Evolutionary conservation across 2,329 filamentous ascomycete species (phyloP).

Genomic region (Cladosporium sp.): DNA sequence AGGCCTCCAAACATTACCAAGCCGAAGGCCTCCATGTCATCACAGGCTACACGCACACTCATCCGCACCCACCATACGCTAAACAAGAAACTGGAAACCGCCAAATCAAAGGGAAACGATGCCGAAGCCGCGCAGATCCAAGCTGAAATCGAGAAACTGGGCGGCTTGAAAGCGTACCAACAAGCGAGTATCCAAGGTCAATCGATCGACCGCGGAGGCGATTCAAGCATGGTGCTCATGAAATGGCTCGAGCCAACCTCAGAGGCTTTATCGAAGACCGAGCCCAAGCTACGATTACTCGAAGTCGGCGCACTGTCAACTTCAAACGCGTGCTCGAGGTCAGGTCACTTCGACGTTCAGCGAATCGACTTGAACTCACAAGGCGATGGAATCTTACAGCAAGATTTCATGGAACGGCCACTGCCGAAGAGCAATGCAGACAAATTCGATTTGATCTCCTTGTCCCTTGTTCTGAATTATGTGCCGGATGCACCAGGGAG

Average conservation of each 20-base stretch:
- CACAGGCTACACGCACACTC: constrained; percentile 59
- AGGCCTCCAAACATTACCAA: constrained; percentile 48
- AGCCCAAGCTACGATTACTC: constrained; percentile 63
- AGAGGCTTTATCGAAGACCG: constrained; percentile 2
- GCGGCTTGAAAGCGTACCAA: constrained; percentile 63
- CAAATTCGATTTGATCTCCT: constrained; percentile 82
- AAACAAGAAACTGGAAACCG: constrained; percentile 58
- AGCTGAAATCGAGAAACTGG: constrained; percentile 56
- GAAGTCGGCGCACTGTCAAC: constrained; percentile 88
- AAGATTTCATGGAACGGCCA: constrained; percentile 91
- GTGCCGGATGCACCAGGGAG: constrained; percentile 74
- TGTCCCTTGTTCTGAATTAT: constrained; percentile 93
- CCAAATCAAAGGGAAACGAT: constrained; percentile 47
- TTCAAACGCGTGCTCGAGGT: constrained; percentile 78
- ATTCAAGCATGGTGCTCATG: constrained; percentile 61
- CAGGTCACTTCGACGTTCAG: constrained; percentile 69
- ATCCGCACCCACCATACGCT: constrained; percentile 63
- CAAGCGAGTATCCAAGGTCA: constrained; percentile 65
- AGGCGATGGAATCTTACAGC: constrained; percentile 75
- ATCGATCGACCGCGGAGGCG: constrained; percentile 62
- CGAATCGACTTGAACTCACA: constrained; percentile 92
- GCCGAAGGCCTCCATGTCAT: constrained; percentile 50
- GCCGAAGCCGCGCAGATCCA: constrained; percentile 47
- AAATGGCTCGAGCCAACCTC: constrained; percentile 54
- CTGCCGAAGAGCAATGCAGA: constrained; percentile 59